phyloP scores from a whole-genome alignment of 805 yeast species.

The Kregervanrija fluxuum region DNA sequence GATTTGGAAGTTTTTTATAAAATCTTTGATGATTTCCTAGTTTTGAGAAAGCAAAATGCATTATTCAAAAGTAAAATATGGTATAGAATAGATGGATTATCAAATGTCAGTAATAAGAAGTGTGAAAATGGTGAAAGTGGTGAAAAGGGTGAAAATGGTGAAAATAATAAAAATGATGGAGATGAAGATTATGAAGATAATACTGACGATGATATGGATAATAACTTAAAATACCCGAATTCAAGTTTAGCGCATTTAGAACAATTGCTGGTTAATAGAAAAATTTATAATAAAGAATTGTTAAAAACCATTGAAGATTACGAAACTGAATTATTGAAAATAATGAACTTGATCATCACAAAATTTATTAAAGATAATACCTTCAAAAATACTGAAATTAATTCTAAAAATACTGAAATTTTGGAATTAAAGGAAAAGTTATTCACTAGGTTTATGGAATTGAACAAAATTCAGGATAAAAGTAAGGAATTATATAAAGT shows the following conservation, averaged over 20 bases:
- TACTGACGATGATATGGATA: too few species aligned
- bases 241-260: too few species aligned
- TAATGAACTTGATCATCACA: slow-evolving; percentile 10
- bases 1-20: slow-evolving; percentile 13
- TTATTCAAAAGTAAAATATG: slow-evolving; percentile 21
- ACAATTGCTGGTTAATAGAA: slow-evolving; percentile 10
- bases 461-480: slow-evolving; percentile 15
- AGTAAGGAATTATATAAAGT: slow-evolving; percentile 11
- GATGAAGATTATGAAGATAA: too few species aligned
- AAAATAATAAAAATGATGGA: too few species aligned
- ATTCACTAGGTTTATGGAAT: slow-evolving; percentile 12
- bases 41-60: slow-evolving; percentile 14
- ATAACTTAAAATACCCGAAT: too few species aligned
- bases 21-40: slow-evolving; percentile 18
- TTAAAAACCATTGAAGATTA: slow-evolving; percentile 12
- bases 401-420: slow-evolving; percentile 8
- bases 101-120: slow-evolving; percentile 8
- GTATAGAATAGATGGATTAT: slow-evolving; percentile 16
- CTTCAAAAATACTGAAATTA: slow-evolving; percentile 12
- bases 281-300: slow-evolving; percentile 15
- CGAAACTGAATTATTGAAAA: slow-evolving; percentile 12
- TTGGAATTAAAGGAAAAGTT: slow-evolving; percentile 9
- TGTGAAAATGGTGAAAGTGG: too few species aligned
- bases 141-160: too few species aligned
- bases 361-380: slow-evolving; percentile 8